Conservation (phyloP, 192 early-diverging fungal species). For the Funneliformis mosseae region DNA sequence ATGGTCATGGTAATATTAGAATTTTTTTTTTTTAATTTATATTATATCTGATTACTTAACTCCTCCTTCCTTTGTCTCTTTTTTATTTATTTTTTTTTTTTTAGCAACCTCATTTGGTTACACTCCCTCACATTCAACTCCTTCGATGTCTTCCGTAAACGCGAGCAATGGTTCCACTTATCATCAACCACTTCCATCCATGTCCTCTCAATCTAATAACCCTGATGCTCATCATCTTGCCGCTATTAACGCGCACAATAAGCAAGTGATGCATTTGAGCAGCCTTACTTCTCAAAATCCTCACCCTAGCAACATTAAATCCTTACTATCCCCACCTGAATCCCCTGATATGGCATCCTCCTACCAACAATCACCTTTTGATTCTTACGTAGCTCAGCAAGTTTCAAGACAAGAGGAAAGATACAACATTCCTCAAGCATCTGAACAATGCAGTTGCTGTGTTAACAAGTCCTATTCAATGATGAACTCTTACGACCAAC, state of each 20-base stretch:
- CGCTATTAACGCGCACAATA: constrained; percentile 18
- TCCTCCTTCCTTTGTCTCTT: neutral
- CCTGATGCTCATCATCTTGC: constrained; percentile 6
- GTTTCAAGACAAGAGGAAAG: neutral
- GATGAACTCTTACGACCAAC: neutral
- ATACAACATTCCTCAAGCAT: neutral
- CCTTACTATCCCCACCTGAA: constrained; percentile 2
- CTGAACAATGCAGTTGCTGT: constrained; percentile 13
- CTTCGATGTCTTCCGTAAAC: neutral
- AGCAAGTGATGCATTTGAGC: neutral
- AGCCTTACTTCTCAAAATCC: neutral
- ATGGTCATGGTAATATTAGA: neutral
- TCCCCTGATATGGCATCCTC: constrained; percentile 8
- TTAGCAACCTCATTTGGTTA: neutral
- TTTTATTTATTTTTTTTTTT: neutral
- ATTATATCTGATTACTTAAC: neutral
- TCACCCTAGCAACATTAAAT: constrained; percentile 14
- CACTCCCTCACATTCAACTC: neutral
- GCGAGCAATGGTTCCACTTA: neutral
- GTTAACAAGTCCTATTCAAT: neutral
- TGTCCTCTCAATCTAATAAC: neutral
- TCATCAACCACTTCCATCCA: neutral
- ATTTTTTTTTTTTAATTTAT: neutral
- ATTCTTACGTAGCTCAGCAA: neutral
- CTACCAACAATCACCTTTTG: neutral